Evolutionary conservation across 805 yeast species (phyloP).

Genomic region (Dipodascus geniculatus): DNA sequence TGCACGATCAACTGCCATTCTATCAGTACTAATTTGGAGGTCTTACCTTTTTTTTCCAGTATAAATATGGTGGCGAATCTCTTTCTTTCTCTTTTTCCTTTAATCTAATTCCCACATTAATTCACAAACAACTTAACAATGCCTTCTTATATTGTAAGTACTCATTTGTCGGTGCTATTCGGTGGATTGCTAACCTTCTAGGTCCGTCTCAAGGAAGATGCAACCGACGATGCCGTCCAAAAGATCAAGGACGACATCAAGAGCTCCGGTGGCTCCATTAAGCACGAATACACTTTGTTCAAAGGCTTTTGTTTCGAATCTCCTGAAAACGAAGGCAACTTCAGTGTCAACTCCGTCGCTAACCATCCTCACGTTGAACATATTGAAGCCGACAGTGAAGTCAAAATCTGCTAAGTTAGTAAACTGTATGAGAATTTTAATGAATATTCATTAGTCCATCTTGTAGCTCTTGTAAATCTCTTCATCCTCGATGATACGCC

Average conservation of each 20-base stretch:
- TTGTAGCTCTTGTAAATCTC: background rate
- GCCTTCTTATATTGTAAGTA: slow-evolving; percentile 10
- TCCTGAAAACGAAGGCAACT: slow-evolving; percentile 12
- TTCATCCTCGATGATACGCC: background rate
- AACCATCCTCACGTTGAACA: slow-evolving; percentile 13
- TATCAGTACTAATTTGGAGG: no score
- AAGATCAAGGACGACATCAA: slow-evolving; percentile 12
- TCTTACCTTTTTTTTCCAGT: no score
- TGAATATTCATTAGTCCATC: no score
- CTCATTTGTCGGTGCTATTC: background rate
- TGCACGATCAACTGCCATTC: no score
- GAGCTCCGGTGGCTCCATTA: slow-evolving; percentile 15
- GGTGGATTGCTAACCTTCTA: slow-evolving; percentile 1
- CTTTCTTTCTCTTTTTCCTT: background rate
- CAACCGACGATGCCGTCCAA: slow-evolving; percentile 12
- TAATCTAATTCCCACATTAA: no score
- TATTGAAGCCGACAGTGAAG: slow-evolving; percentile 17
- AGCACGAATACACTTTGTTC: slow-evolving; percentile 17
- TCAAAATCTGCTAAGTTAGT: slow-evolving; percentile 10
- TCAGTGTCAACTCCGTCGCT: slow-evolving; percentile 8
- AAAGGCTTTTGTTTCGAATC: slow-evolving; percentile 13
- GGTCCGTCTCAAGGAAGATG: slow-evolving; percentile 14
- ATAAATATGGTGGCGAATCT: background rate
- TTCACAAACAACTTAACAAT: background rate
- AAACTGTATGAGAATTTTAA: background rate